Conservation (phyloP, 2,329 filamentous ascomycete species). For the Hypoxylon sp. region DNA sequence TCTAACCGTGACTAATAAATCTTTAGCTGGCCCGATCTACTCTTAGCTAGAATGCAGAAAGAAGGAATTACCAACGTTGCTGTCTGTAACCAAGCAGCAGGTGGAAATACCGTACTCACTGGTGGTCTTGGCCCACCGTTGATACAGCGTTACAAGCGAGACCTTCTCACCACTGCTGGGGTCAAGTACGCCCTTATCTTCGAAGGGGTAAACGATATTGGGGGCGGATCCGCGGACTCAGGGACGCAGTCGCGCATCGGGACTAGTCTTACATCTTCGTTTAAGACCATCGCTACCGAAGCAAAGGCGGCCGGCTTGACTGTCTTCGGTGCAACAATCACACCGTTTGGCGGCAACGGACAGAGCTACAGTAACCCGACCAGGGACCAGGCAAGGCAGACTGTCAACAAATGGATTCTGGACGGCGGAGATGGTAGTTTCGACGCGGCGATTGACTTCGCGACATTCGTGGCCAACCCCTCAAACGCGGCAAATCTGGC, state of each 20-base stretch:
- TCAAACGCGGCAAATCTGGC: slow-evolving; percentile 58
- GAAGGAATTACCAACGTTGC: slow-evolving; percentile 58
- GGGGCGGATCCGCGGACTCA: slow-evolving; percentile 55
- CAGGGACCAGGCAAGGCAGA: slow-evolving; percentile 64
- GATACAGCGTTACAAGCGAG: slow-evolving; percentile 68
- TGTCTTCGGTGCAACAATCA: slow-evolving; percentile 71
- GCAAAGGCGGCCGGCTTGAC: slow-evolving; percentile 63
- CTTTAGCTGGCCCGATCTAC: slow-evolving; percentile 63
- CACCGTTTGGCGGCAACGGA: slow-evolving; percentile 63
- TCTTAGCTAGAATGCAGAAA: slow-evolving; percentile 61
- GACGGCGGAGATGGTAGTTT: slow-evolving; percentile 58
- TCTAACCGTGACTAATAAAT: slow-evolving; percentile 8
- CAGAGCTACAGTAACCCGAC: slow-evolving; percentile 64
- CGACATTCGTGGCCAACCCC: slow-evolving; percentile 62
- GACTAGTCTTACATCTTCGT: slow-evolving; percentile 63
- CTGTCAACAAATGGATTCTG: slow-evolving; percentile 69
- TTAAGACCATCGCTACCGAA: slow-evolving; percentile 63
- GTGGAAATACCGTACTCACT: slow-evolving; percentile 70
- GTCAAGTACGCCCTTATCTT: slow-evolving; percentile 71
- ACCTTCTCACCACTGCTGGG: slow-evolving; percentile 66
- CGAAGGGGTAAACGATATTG: slow-evolving; percentile 76
- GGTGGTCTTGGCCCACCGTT: slow-evolving; percentile 71
- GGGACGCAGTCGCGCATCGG: slow-evolving; percentile 59
- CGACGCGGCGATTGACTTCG: slow-evolving; percentile 70
- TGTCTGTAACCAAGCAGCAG: slow-evolving; percentile 71